phyloP scores from a whole-genome alignment of 768 basidiomycete species.

The Suillus brevipes region DNA sequence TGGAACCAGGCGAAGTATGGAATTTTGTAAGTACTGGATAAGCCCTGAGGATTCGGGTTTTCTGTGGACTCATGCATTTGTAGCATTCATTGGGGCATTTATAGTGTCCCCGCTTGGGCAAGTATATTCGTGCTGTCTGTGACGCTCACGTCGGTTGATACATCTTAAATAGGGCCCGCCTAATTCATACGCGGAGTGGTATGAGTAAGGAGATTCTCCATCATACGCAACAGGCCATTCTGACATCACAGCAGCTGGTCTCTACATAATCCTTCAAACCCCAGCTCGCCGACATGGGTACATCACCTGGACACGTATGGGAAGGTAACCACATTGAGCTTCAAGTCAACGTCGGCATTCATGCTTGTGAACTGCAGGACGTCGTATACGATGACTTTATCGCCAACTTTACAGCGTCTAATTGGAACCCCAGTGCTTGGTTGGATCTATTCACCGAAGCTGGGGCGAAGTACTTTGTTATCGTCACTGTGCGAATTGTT shows the following conservation, averaged over 20 bases:
- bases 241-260: conserved; percentile 33
- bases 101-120: conserved; percentile 47
- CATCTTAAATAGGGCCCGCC: conserved; percentile 36
- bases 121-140: conserved; percentile 17
- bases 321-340: conserved; percentile 24
- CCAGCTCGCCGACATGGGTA: conserved; percentile 43
- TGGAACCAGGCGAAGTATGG: conserved; percentile 56
- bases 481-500: conserved; percentile 43
- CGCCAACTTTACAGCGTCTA: conserved; percentile 48
- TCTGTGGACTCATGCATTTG: not conserved
- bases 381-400: conserved; percentile 62
- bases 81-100: conserved; percentile 53
- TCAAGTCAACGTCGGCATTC: not conserved
- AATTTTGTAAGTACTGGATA: conserved; percentile 48
- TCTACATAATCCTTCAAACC: conserved; percentile 37
- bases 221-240: not conserved
- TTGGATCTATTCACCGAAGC: conserved; percentile 53
- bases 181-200: conserved; percentile 54
- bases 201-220: conserved; percentile 35
- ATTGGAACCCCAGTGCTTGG: conserved; percentile 57
- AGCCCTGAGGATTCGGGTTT: not conserved
- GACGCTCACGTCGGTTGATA: conserved; percentile 3
- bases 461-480: conserved; percentile 63
- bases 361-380: conserved; percentile 28
- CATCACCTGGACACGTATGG: conserved; percentile 55